Evolutionary conservation across 805 yeast genomes (phyloP), one percentile per base, ranked within the genome.

Genomic region (Geotrichum ghanense): DNA sequence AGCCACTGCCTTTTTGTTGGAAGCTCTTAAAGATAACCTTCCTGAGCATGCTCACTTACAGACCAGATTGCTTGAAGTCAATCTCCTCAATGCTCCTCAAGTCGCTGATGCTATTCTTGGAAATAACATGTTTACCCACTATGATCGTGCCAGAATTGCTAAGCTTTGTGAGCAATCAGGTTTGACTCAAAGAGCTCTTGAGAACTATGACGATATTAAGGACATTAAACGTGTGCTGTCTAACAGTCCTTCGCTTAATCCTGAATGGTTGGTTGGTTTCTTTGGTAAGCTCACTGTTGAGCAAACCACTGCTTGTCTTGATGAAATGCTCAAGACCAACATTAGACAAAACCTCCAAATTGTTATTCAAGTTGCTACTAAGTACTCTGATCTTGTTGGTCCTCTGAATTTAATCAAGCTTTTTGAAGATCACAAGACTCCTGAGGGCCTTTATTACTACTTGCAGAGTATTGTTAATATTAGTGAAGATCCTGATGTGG

Each of bases 51-150:
- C 96, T 16, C 95, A 88, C 60, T 73, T 92, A 61, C 98, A 92
- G 73, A 92, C 98, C 6, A 79, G 95, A 60, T 78, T 92, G 45
- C 76, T 92, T 55, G 98, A 92, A 68, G 87, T 86, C 55, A 92
- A 92, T 66, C 73, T 92, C 63, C 66, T 86, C 62, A 94, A 89
- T 64, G 98, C 98, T 16, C 99, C 99, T 45, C 98, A 92, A 73
- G 99, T 92, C 48, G 99, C 98, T 40, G 98, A 92, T 67, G 99
- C 99, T 19, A 92, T 92, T 55, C 74, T 92, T 58, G 96, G 97
- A 50, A 92, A 90, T 66, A 80, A 81, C 50, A 90, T 92, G 86
- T 92, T 94, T 70, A 79, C 89, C 54, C 96, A 89, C 63, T 92
- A 86, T 65, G 98, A 92, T 66, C 83, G 86, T 57, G 88, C 94